phyloP scores from a whole-genome alignment of 768 basidiomycete species.

The Trametes villosa region DNA sequence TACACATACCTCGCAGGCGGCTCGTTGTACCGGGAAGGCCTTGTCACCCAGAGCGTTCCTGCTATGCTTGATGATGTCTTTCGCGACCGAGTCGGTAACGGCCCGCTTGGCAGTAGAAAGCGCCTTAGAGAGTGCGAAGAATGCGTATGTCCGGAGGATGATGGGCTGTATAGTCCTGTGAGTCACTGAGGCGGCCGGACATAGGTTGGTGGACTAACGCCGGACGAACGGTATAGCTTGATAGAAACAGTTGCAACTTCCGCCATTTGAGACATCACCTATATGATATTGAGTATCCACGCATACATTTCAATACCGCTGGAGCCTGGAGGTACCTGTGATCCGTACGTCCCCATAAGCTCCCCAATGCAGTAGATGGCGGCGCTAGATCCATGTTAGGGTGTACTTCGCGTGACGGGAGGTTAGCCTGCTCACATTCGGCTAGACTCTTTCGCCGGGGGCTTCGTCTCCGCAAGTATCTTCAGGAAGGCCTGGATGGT shows the following conservation, averaged over 20 bases:
- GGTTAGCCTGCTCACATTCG: constrained; percentile 59
- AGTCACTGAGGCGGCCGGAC: constrained; percentile 11
- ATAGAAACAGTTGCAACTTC: constrained; percentile 73
- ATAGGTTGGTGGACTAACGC: constrained; percentile 48
- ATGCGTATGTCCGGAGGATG: constrained; percentile 80
- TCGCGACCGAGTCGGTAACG: constrained; percentile 74
- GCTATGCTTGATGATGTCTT: constrained; percentile 86
- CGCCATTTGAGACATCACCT: constrained; percentile 96
- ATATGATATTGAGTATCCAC: not conserved
- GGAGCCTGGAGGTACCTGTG: too few species aligned
- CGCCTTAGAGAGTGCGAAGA: constrained; percentile 78
- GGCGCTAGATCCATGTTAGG: constrained; percentile 52
- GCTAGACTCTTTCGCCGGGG: constrained; percentile 59
- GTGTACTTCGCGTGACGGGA: not conserved
- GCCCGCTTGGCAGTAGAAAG: constrained; percentile 82
- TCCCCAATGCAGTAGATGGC: constrained; percentile 89
- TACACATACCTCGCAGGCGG: constrained; percentile 67
- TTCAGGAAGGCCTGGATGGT: constrained; percentile 79
- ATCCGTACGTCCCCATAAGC: constrained; percentile 82
- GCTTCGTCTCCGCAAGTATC: constrained; percentile 73
- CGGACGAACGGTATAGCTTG: constrained; percentile 73
- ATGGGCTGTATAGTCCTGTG: constrained; percentile 55
- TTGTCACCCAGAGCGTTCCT: constrained; percentile 78
- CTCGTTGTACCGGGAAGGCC: constrained; percentile 83
- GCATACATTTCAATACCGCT: too few species aligned